Conservation (phyloP, 345 rosid genomes). For the Kandelia obovata region DNA sequence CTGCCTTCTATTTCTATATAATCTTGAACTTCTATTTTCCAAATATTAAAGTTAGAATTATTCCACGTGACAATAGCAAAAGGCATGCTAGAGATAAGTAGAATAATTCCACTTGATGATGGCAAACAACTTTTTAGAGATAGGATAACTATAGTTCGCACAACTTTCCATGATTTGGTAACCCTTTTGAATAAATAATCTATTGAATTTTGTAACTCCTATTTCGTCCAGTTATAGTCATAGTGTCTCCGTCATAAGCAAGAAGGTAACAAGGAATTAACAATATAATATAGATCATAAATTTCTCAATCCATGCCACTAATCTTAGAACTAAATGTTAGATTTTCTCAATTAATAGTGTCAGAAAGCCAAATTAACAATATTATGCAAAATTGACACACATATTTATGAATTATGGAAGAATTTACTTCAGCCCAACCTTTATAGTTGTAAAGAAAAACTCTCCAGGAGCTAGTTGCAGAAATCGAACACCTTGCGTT, state of each 20-base stretch:
- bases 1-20: neutral
- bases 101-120: too few species aligned
- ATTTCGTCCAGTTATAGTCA: too few species aligned
- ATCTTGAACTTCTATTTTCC: neutral
- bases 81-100: neutral
- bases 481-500: constrained; percentile 80
- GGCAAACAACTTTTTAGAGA: neutral
- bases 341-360: too few species aligned
- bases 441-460: constrained; percentile 95
- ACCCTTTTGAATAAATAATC: neutral
- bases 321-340: neutral
- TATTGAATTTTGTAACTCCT: too few species aligned
- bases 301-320: neutral
- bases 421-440: constrained; percentile 38
- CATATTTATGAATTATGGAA: constrained; percentile 1
- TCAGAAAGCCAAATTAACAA: neutral
- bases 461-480: constrained; percentile 96
- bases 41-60: neutral
- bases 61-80: neutral
- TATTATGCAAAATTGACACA: neutral
- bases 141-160: neutral
- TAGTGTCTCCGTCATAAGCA: neutral
- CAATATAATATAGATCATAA: too few species aligned
- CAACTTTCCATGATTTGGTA: neutral
- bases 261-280: neutral